Percentiles rank a stretch among this genome's conserved stretches.
Evolutionary conservation across 495 filamentous ascomycete genomes (phyloP).

Genomic region (Aspergillus coremiiformis): DNA sequence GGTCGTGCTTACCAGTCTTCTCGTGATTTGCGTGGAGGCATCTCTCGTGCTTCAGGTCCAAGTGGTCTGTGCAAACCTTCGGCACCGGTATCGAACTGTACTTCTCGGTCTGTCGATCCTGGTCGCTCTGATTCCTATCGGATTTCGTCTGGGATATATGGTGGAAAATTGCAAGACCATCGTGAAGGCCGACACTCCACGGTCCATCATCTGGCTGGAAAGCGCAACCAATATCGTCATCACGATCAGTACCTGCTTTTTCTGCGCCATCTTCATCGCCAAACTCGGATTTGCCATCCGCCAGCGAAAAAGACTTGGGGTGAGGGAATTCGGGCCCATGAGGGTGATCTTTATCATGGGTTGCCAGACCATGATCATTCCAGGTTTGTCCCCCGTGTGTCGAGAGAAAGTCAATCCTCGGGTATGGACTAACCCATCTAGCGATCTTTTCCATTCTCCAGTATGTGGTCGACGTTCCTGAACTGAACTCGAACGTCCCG

Average conservation of each 20-base stretch:
- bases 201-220: constrained; percentile 39
- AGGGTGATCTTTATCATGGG: constrained; percentile 68
- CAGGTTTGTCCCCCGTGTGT: constrained; percentile 44
- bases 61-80: constrained; percentile 49
- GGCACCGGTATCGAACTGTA: constrained; percentile 28
- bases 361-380: constrained; percentile 70
- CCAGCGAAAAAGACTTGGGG: constrained; percentile 48
- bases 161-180: constrained; percentile 51
- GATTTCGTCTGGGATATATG: constrained; percentile 50
- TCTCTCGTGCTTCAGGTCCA: constrained; percentile 70
- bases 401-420: not conserved
- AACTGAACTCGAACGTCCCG: constrained; percentile 52
- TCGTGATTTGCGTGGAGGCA: constrained; percentile 52
- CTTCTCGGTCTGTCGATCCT: constrained; percentile 44
- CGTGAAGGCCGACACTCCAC: constrained; percentile 18
- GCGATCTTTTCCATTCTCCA: constrained; percentile 66
- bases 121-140: constrained; percentile 50
- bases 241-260: constrained; percentile 65
- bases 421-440: constrained; percentile 17
- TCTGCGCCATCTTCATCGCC: constrained; percentile 61
- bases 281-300: constrained; percentile 60
- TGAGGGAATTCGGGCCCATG: constrained; percentile 58
- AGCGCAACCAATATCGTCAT: constrained; percentile 47
- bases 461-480: constrained; percentile 47
- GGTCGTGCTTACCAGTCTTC: constrained; percentile 47